Percentiles rank a stretch among this genome's conserved stretches.
These are phyloP conservation scores for Coprinopsis sp. DNA, from an alignment of 768 basidiomycete genomes.

Conservation along the genomic window DNA sequence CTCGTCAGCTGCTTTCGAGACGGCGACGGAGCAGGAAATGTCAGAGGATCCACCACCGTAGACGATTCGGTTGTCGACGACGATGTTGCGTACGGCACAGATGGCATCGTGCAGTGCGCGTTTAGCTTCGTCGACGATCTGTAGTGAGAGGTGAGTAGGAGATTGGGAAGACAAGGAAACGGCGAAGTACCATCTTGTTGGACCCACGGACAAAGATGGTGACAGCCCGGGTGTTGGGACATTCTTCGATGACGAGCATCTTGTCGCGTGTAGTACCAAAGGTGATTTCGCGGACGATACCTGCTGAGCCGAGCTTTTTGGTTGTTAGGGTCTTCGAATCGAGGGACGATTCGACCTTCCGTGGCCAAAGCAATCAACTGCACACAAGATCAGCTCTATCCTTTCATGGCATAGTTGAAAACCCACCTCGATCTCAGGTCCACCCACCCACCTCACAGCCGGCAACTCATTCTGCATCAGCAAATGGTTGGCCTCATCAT, in stretches of 20 bases:
- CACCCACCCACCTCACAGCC: conserved; percentile 98
- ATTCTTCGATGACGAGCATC: conserved; percentile 99
- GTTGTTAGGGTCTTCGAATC: conserved; percentile 93
- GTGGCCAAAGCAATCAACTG: conserved; percentile 98
- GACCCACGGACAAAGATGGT: conserved; percentile 96
- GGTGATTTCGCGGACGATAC: conserved; percentile 87
- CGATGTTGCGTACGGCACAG: conserved; percentile 93
- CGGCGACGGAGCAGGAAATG: conserved; percentile 91
- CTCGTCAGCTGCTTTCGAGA: conserved; percentile 94
- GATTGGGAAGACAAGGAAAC: background rate
- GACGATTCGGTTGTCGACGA: conserved; percentile 93
- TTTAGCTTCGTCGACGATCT: conserved; percentile 99
- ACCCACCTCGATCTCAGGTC: conserved; percentile 93
- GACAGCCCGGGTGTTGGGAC: conserved; percentile 93
- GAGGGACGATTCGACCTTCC: conserved; percentile 94
- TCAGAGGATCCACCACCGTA: conserved; percentile 99
- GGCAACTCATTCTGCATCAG: conserved; percentile 98
- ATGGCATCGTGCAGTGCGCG: conserved; percentile 96
- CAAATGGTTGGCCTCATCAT: conserved; percentile 97
- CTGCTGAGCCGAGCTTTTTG: conserved; percentile 90
- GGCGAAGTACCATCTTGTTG: conserved; percentile 86
- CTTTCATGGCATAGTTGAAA: background rate
- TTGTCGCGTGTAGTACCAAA: conserved; percentile 99
- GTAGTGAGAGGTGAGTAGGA: conserved; percentile 1
- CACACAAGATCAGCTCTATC: background rate